phyloP scores from a whole-genome alignment of 2,329 filamentous ascomycete genomes.

The Aspergillus aculeatus region DNA sequence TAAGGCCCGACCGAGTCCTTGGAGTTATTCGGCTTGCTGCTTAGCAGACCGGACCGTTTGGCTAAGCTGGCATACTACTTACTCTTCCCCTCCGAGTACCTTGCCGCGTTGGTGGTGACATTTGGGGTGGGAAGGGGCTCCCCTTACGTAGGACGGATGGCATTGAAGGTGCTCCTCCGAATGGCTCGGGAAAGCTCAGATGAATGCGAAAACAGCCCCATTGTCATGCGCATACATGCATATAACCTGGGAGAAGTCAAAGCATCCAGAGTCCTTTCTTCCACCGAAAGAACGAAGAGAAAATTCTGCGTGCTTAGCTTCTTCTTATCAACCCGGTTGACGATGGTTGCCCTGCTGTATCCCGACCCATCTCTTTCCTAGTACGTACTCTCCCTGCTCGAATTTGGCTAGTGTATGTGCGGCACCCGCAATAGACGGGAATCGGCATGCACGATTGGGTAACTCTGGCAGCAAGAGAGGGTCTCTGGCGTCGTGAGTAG shows the following conservation, averaged over 20 bases:
- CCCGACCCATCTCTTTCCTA: neutral
- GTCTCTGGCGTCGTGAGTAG: neutral
- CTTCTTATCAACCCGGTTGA: neutral
- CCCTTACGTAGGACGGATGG: neutral
- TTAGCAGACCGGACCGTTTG: neutral
- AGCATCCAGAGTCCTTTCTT: neutral
- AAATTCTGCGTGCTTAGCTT: neutral
- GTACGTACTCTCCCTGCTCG: neutral
- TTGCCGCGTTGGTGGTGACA: neutral
- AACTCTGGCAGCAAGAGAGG: neutral
- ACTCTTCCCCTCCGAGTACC: too few species aligned
- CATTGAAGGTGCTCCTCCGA: too few species aligned
- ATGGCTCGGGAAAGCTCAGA: neutral
- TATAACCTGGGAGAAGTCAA: neutral
- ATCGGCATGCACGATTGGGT: neutral
- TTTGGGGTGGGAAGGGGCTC: neutral
- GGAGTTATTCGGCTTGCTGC: neutral
- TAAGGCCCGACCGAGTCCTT: neutral
- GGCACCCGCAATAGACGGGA: conserved; percentile 1
- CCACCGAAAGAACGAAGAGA: neutral
- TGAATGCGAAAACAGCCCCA: neutral
- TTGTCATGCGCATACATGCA: neutral
- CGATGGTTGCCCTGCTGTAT: neutral
- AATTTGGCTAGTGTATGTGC: neutral
- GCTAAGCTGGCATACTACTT: neutral